Evolutionary conservation across 108 stramenopile genomes (phyloP).

Genomic region (Asterionellopsis glacialis): DNA sequence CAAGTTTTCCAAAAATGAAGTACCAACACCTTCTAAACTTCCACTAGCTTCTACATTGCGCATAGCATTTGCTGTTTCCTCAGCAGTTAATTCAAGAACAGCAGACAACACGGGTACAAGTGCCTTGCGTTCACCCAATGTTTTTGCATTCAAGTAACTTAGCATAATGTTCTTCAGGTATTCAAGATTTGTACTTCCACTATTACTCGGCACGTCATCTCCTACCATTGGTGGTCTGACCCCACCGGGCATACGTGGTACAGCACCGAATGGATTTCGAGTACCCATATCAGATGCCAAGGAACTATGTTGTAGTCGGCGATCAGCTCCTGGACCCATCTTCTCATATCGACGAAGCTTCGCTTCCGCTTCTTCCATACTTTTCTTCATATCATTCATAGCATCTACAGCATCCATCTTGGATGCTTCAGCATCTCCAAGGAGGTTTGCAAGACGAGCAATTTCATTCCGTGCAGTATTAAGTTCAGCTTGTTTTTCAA

Average conservation of each 20-base stretch:
- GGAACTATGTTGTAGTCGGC: not conserved
- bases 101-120: conserved; percentile 78
- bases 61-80: conserved; percentile 62
- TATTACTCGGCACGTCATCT: conserved; percentile 15
- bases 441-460: conserved; percentile 65
- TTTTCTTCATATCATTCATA: conserved; percentile 55
- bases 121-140: conserved; percentile 57
- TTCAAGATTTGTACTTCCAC: conserved; percentile 65
- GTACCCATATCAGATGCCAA: conserved; percentile 4
- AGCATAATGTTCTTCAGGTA: conserved; percentile 88
- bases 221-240: not conserved
- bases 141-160: conserved; percentile 70
- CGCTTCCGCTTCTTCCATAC: conserved; percentile 71
- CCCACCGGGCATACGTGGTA: not conserved
- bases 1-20: conserved; percentile 46
- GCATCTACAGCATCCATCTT: conserved; percentile 74
- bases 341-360: conserved; percentile 55
- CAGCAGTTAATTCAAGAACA: conserved; percentile 74
- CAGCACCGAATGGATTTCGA: not conserved
- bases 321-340: conserved; percentile 21
- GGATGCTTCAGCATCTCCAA: conserved; percentile 69
- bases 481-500: conserved; percentile 87
- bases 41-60: conserved; percentile 47
- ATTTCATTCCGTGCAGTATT: conserved; percentile 83
- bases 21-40: conserved; percentile 41